These are phyloP conservation scores for Acanthamoeba sp. DNA, from an alignment of 208 protist genomes.

Conservation along the genomic window DNA sequence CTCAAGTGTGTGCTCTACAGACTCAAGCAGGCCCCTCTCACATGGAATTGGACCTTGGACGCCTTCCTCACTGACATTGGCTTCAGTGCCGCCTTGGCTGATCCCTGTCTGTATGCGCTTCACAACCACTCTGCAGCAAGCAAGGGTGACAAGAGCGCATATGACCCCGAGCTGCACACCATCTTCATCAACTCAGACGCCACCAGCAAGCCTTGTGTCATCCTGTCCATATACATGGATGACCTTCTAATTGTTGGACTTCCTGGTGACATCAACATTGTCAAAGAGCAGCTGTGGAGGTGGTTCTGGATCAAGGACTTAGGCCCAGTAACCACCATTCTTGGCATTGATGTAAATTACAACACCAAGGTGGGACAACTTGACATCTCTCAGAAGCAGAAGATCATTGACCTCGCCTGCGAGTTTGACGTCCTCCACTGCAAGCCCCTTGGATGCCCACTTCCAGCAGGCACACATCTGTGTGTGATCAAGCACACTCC, in stretches of 20 bases:
- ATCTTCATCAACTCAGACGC: neutral
- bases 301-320: no score
- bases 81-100: neutral
- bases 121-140: neutral
- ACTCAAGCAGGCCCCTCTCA: slow-evolving; percentile 45
- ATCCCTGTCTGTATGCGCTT: slow-evolving; percentile 15
- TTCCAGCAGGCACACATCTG: no score
- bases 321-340: no score
- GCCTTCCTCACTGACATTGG: neutral
- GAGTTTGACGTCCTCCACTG: no score
- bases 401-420: no score
- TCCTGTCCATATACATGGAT: slow-evolving; percentile 37
- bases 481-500: no score
- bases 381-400: no score
- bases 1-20: slow-evolving; percentile 49
- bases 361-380: no score
- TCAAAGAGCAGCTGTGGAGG: neutral
- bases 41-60: slow-evolving; percentile 30
- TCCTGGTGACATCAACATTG: neutral
- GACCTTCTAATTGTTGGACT: slow-evolving; percentile 10
- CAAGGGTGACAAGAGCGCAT: neutral
- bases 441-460: no score
- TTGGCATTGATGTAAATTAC: no score
- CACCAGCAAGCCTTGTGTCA: neutral
- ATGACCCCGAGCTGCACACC: neutral